Percentiles rank a stretch among this genome's conserved stretches.
Conservation (phyloP, 768 basidiomycete genomes). For the Sistotremastrum suecicum region DNA sequence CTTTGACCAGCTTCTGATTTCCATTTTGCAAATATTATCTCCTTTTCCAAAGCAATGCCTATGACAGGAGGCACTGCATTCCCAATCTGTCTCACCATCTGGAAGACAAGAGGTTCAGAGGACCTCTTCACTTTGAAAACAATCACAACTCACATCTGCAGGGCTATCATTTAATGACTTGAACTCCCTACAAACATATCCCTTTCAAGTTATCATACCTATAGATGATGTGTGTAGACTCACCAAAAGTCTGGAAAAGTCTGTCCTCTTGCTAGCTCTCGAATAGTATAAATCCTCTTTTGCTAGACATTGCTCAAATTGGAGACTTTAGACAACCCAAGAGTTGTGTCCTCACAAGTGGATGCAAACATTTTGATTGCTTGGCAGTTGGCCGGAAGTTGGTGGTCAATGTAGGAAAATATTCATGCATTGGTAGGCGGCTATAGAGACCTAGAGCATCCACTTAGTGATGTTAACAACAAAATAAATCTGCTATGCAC, state of each 20-base stretch:
- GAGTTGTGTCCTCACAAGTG: conserved; percentile 30
- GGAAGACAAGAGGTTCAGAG: not conserved
- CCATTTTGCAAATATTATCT: conserved; percentile 48
- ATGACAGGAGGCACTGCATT: conserved; percentile 67
- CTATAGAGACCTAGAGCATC: conserved; percentile 33
- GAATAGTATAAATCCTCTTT: conserved; percentile 54
- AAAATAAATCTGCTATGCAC: conserved; percentile 17
- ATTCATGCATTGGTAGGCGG: conserved; percentile 37
- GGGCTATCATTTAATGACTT: conserved; percentile 12
- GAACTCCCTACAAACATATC: conserved; percentile 17
- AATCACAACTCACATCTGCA: not conserved
- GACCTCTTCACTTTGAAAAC: not conserved
- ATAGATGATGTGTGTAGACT: conserved; percentile 28
- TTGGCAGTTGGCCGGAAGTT: conserved; percentile 72
- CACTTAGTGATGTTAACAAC: not conserved
- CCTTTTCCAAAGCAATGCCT: conserved; percentile 46
- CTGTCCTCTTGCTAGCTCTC: conserved; percentile 69
- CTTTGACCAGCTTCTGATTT: conserved; percentile 9
- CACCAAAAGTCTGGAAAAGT: conserved; percentile 67
- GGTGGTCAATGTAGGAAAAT: conserved; percentile 64
- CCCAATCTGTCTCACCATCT: conserved; percentile 76
- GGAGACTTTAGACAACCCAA: not conserved
- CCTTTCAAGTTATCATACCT: conserved; percentile 39
- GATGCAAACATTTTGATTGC: conserved; percentile 55
- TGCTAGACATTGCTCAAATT: conserved; percentile 26